A percentile compares a stretch with the other conserved stretches of the same genome.
Conservation (phyloP, 345 rosid genomes). For the Acer campestre region DNA sequence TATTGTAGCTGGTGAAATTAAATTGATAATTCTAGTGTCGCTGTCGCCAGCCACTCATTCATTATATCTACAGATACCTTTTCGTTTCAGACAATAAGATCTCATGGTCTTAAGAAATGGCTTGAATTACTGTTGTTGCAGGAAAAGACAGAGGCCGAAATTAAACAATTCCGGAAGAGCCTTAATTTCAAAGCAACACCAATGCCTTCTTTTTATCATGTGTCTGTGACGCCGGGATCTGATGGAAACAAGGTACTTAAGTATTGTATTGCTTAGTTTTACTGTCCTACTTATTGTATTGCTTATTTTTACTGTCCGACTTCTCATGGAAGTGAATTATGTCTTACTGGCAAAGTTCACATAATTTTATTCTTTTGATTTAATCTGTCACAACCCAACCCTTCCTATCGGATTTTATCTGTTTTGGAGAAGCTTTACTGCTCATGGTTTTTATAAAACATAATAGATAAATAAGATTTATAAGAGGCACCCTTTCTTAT, state of each 20-base stretch:
- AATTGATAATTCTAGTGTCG: not conserved
- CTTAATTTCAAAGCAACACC: constrained; percentile 89
- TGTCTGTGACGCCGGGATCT: constrained; percentile 25
- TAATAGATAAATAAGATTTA: not conserved
- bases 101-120: not conserved
- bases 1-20: not conserved
- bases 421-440: too few relatives aligned
- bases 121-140: constrained; percentile 32
- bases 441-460: not conserved
- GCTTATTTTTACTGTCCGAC: not conserved
- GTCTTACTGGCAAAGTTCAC: not conserved
- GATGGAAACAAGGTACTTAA: constrained; percentile 57
- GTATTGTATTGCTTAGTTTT: constrained; percentile 20
- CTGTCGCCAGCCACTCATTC: not conserved
- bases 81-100: not conserved
- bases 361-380: not conserved
- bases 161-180: constrained; percentile 64
- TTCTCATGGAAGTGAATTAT: not conserved
- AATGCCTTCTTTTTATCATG: constrained; percentile 84
- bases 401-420: too few relatives aligned
- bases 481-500: not conserved
- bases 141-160: constrained; percentile 69
- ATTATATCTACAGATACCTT: constrained; percentile 3
- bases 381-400: not conserved
- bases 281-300: constrained; percentile 1